Percentiles rank a stretch among this genome's conserved stretches.
These are phyloP conservation scores for Capronia coronata DNA, from an alignment of 2,329 filamentous ascomycete genomes.

Conservation along the genomic window DNA sequence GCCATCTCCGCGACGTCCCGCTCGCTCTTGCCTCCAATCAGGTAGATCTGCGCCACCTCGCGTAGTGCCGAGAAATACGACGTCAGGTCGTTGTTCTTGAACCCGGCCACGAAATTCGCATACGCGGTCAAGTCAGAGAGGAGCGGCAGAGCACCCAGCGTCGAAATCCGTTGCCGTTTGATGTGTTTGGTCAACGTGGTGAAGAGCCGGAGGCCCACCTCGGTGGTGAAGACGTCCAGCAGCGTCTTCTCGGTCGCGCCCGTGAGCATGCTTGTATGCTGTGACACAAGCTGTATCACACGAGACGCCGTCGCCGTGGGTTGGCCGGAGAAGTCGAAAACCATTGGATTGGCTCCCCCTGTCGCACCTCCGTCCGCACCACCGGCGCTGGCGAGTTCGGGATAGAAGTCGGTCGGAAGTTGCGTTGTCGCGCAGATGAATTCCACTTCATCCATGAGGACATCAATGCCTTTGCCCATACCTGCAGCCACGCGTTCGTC, in stretches of 20 bases:
- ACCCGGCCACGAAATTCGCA: slow-evolving; percentile 71
- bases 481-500: slow-evolving; percentile 94
- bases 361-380: slow-evolving; percentile 3
- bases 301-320: slow-evolving; percentile 72
- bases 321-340: slow-evolving; percentile 39
- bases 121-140: slow-evolving; percentile 97
- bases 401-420: slow-evolving; percentile 82
- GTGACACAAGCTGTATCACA: slow-evolving; percentile 77
- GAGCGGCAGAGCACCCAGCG: slow-evolving; percentile 80
- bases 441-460: slow-evolving; percentile 96
- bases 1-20: slow-evolving; percentile 87
- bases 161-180: slow-evolving; percentile 88
- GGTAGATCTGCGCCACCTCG: slow-evolving; percentile 89
- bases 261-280: slow-evolving; percentile 85
- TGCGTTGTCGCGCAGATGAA: slow-evolving; percentile 89
- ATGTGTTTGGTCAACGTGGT: slow-evolving; percentile 91
- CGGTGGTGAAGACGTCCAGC: slow-evolving; percentile 96
- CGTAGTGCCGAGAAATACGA: slow-evolving; percentile 87
- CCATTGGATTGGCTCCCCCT: not conserved
- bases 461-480: slow-evolving; percentile 94
- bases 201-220: slow-evolving; percentile 90
- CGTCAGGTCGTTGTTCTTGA: slow-evolving; percentile 75
- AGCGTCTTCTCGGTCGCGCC: slow-evolving; percentile 97
- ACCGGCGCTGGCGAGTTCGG: slow-evolving; percentile 36
- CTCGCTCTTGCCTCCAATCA: slow-evolving; percentile 63